Base-by-base conservation (phyloP, 1,284 basidiomycete genomes). In the Schizopora paradoxa region DNA sequence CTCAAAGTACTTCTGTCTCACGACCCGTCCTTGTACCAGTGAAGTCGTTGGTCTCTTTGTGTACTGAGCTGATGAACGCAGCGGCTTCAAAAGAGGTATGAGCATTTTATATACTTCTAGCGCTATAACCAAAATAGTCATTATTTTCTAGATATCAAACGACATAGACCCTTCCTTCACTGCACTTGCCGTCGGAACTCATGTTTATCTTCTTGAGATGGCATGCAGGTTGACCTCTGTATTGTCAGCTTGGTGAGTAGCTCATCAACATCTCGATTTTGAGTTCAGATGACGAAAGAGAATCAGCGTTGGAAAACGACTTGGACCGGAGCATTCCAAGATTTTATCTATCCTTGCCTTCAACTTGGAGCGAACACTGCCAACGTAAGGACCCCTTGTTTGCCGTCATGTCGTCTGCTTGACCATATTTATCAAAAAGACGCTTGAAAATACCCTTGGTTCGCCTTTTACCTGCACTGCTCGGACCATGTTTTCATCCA, bases 1-100 rank as follows among this genome's bases (percentile, higher is more conserved):
- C 5, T 22, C 14, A 16, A 41, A 88, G 86, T 39, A 69, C 77
- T 10, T 65, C 74, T 0, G 77, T 74, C 2, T 65, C 71, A 33
- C 77, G 89, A 13, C 78, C 87, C 6, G 82, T 94, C 1, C 73
- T 77, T 35, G 59, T 94, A 2, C 88, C 91, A 0, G 58, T 90
- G 10, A 88, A 87, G 5, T 55, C 67, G 28, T 53, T 86, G 13
- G 64, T 73, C n/a, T 65, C 68, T 36, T 69, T 86, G 43, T 69
- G 68, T 31, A 58, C 66, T 21, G 68, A 72, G 13, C 62, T 86
- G 25, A 57, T 92, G 25, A 69, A 73, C 28, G 76, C 82, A 43
- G 73, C 74, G 1, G 58, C 58, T n/a, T 76, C 82, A 27, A 77
- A 77, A 10, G 66, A 73, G 51, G 77, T 70, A 51, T 23, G 62